A percentile compares a stretch with the other conserved stretches of the same genome.
Evolutionary conservation across 768 basidiomycete genomes (phyloP).

Genomic region (Amyloporia xantha): DNA sequence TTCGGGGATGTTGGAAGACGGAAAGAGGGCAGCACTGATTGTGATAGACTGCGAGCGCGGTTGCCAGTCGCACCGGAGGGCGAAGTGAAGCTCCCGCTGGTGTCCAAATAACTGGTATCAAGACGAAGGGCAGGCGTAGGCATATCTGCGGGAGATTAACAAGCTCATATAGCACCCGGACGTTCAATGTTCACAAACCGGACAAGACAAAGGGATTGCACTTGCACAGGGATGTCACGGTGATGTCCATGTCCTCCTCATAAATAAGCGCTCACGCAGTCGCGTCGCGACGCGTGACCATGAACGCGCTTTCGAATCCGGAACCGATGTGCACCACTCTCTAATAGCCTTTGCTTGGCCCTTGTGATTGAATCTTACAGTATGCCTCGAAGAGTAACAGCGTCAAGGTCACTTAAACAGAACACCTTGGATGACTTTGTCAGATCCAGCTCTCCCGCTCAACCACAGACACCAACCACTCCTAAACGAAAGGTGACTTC

Average conservation of each 20-base stretch:
- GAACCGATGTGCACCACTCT: background rate
- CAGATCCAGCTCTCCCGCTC: constrained; percentile 22
- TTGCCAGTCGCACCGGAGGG: constrained; percentile 10
- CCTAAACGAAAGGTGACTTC: background rate
- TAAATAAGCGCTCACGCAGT: background rate
- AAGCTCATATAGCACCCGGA: background rate
- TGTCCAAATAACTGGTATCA: constrained; percentile 11
- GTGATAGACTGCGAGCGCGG: constrained; percentile 21
- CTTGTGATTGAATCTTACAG: background rate
- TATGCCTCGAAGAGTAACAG: constrained; percentile 19
- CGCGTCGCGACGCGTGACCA: background rate
- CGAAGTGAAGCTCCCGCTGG: constrained; percentile 3
- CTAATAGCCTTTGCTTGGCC: background rate
- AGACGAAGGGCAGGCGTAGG: constrained; percentile 13
- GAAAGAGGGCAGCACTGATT: constrained; percentile 21
- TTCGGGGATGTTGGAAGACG: constrained; percentile 22
- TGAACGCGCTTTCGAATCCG: background rate
- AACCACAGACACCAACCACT: background rate
- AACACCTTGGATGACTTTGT: constrained; percentile 35
- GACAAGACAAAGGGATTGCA: too few relatives aligned
- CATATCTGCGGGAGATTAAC: background rate
- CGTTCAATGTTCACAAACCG: too few relatives aligned
- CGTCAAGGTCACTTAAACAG: constrained; percentile 33
- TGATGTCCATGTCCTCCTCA: too few relatives aligned
- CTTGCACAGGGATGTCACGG: too few relatives aligned